phyloP scores from a whole-genome alignment of 2,329 filamentous ascomycete genomes.

The Venturiaceae sp. region DNA sequence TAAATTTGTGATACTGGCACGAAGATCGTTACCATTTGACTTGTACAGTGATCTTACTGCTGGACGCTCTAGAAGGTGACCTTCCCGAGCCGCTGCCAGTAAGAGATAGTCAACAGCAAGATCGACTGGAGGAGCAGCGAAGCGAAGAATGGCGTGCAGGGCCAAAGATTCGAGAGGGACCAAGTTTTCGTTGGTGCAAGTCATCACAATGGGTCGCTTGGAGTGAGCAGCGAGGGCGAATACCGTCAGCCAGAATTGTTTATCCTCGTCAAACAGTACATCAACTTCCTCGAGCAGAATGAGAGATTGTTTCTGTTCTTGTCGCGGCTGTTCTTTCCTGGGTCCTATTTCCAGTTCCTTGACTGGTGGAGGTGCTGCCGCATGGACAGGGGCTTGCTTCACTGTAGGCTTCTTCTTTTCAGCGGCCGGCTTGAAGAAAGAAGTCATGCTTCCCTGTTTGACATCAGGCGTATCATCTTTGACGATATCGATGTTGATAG shows the following conservation, averaged over 20 bases:
- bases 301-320: constrained; percentile 75
- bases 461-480: constrained; percentile 51
- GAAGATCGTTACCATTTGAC: constrained; percentile 61
- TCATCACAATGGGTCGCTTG: constrained; percentile 87
- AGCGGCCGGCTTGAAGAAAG: constrained; percentile 57
- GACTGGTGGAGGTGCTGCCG: constrained; percentile 16
- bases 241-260: constrained; percentile 85
- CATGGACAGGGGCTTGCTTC: constrained; percentile 12
- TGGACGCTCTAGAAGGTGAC: constrained; percentile 62
- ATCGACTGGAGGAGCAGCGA: constrained; percentile 54
- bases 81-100: constrained; percentile 77
- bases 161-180: constrained; percentile 64
- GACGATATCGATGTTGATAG: background rate
- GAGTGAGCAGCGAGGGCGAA: constrained; percentile 70
- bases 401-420: constrained; percentile 14
- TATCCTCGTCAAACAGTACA: constrained; percentile 88
- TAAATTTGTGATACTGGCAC: constrained; percentile 72
- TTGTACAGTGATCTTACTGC: constrained; percentile 63
- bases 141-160: constrained; percentile 72
- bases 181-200: constrained; percentile 85
- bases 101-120: constrained; percentile 72
- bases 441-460: constrained; percentile 68
- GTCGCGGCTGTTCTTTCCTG: constrained; percentile 25
- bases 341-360: constrained; percentile 15
- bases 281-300: constrained; percentile 94